phyloP scores from a whole-genome alignment of 805 yeast genomes.

The Candida insectalens region DNA sequence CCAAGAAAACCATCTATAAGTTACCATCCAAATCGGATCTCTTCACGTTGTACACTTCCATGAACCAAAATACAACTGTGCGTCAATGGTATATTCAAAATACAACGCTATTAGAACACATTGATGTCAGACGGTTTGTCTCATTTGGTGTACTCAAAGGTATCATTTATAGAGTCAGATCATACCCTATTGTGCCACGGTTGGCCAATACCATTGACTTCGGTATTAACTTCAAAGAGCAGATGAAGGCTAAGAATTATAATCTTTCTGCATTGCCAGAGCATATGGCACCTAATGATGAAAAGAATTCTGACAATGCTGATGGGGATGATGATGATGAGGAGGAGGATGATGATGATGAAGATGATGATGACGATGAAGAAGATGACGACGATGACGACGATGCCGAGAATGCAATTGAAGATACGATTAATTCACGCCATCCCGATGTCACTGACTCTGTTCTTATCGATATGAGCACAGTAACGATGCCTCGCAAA shows the following conservation, averaged over 20 bases:
- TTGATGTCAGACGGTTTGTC: slow-evolving; percentile 78
- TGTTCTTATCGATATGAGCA: not conserved
- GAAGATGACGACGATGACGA: slow-evolving; percentile 1
- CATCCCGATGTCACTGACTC: too few relatives aligned
- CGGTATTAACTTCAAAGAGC: slow-evolving; percentile 4
- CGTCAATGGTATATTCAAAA: slow-evolving; percentile 78
- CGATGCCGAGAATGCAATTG: not conserved
- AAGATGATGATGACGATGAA: not conserved
- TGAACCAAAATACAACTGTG: slow-evolving; percentile 69
- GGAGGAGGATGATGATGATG: slow-evolving; percentile 4
- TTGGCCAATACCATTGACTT: slow-evolving; percentile 10
- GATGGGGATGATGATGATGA: slow-evolving; percentile 7
- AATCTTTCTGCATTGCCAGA: slow-evolving; percentile 12
- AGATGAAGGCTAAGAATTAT: slow-evolving; percentile 5
- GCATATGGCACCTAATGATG: slow-evolving; percentile 8
- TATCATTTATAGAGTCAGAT: slow-evolving; percentile 67
- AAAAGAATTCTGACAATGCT: slow-evolving; percentile 8
- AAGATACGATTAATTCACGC: not conserved
- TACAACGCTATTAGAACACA: slow-evolving; percentile 40
- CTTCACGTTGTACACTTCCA: slow-evolving; percentile 65
- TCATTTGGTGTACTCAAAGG: slow-evolving; percentile 83
- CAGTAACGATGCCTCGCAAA: too few relatives aligned
- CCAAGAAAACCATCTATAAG: slow-evolving; percentile 8
- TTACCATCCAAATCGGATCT: slow-evolving; percentile 58
- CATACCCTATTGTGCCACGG: slow-evolving; percentile 55